Base-by-base conservation (phyloP, 352 stramenopile species). In the Pythium brachiatum region DNA sequence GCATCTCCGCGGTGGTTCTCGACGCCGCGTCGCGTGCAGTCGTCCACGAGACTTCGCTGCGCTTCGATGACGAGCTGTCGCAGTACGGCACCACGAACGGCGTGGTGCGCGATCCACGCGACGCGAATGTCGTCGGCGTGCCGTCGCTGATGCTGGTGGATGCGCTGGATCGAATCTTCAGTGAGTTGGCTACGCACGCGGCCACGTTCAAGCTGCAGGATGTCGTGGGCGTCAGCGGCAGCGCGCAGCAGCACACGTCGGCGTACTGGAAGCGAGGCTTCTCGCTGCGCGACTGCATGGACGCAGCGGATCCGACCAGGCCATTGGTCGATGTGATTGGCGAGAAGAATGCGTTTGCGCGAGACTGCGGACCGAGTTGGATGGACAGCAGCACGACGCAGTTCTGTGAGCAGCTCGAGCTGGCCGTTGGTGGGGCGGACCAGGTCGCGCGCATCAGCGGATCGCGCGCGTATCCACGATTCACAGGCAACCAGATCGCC, bases 81-180 rank as follows among this genome's bases (percentile, higher is more conserved):
- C 68, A 74, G 16, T 94, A 93, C 56, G 62, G 65, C 3, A 90
- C 83, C 0, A 72, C 73, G 57, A 89, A 90, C 50, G 85, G 87
- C 16, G 85, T 94, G 36, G 62, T 85, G 29, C 73, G 84, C n/a
- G 53, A 64, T 18, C 26, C 54, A 47, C 48, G 72, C 32, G 64
- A 75, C 34, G 64, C 73, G 20, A 73, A 50, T 39, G 60, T 73
- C 20, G 87, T 93, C 26, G 69, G 79, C 16, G 81, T 89, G 60
- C 85, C 85, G 16, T 88, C 83, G 31, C 71, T 88, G 36, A 87
- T 94, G 73, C 88, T 93, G 46, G 75, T 94, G 27, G 86, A 95
- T 27, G 83, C 83, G 11, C 68, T 95, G 46, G 87, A 96, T 29
- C 72, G 76, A 36, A 79, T 88, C 55, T 61, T 96, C 36, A 55